phyloP scores from a whole-genome alignment of 2,329 filamentous ascomycete species.

The Pseudovirgaria hyperparasitica region DNA sequence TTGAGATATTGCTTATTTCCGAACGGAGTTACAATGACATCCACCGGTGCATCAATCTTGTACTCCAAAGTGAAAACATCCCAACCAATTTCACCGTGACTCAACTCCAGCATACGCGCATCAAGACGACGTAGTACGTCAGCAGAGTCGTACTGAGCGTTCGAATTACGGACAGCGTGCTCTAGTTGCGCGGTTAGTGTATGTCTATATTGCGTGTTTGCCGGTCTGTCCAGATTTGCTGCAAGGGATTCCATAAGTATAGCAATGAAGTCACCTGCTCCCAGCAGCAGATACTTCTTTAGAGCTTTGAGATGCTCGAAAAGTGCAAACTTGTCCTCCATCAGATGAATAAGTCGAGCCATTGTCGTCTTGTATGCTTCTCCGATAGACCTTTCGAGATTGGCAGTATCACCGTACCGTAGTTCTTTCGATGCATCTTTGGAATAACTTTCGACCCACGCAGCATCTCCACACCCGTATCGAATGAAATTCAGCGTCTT shows the following conservation, averaged over 20 bases:
- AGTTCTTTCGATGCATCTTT: constrained; percentile 87
- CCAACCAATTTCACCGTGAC: constrained; percentile 95
- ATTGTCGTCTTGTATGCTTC: constrained; percentile 97
- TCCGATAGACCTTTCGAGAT: constrained; percentile 83
- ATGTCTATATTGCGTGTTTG: constrained; percentile 93
- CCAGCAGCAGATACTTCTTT: constrained; percentile 88
- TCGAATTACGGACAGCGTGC: constrained; percentile 91
- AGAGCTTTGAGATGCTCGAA: constrained; percentile 85
- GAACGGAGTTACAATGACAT: constrained; percentile 94
- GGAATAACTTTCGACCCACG: constrained; percentile 93
- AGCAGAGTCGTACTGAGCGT: constrained; percentile 86
- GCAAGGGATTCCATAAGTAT: constrained; percentile 93
- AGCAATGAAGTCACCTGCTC: constrained; percentile 94
- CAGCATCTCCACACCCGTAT: constrained; percentile 83
- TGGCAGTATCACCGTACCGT: constrained; percentile 83
- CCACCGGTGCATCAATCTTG: constrained; percentile 91
- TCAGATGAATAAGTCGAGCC: constrained; percentile 83
- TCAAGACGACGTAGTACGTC: constrained; percentile 87
- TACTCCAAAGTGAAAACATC: constrained; percentile 98
- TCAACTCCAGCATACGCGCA: constrained; percentile 95
- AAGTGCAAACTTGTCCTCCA: constrained; percentile 89
- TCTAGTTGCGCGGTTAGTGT: constrained; percentile 96
- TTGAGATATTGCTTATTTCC: constrained; percentile 94
- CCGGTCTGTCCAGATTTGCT: constrained; percentile 82
- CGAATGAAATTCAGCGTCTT: constrained; percentile 98